Evolutionary conservation across 176 grass and related monocot species (phyloP).

Genomic region (Chrysopogon serrulatus): DNA sequence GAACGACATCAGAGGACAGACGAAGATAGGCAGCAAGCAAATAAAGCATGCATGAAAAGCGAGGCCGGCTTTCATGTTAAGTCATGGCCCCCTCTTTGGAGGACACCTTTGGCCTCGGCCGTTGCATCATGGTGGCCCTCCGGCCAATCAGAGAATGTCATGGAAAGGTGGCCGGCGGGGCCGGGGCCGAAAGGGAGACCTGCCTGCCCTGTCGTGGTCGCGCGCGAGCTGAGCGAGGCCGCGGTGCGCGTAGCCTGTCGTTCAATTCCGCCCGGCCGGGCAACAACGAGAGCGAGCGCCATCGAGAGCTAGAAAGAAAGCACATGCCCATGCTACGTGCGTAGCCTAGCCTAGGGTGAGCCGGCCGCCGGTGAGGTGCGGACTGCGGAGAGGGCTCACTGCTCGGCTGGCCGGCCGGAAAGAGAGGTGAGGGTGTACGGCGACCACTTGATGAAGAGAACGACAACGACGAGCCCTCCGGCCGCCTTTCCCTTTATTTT

Average conservation of each 20-base stretch:
- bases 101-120: conserved; percentile 38
- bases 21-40: neutral
- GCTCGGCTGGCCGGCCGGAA: neutral
- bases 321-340: neutral
- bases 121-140: conserved; percentile 38
- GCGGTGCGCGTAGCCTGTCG: no score
- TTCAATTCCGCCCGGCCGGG: no score
- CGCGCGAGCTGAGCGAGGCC: no score
- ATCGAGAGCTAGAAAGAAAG: neutral
- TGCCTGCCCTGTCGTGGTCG: neutral
- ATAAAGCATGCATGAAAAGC: conserved; percentile 33
- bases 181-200: neutral
- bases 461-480: neutral
- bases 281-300: no score
- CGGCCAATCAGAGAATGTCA: conserved; percentile 53
- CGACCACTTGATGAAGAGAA: neutral
- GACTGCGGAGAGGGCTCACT: no score
- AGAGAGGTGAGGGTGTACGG: neutral
- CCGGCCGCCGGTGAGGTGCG: neutral
- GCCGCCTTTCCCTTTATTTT: neutral
- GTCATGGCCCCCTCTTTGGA: conserved; percentile 60
- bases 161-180: conserved; percentile 8
- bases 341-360: neutral
- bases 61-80: conserved; percentile 41
- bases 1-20: neutral